phyloP scores from a whole-genome alignment of 495 filamentous ascomycete genomes.

The Lasiosphaeria hispida region DNA sequence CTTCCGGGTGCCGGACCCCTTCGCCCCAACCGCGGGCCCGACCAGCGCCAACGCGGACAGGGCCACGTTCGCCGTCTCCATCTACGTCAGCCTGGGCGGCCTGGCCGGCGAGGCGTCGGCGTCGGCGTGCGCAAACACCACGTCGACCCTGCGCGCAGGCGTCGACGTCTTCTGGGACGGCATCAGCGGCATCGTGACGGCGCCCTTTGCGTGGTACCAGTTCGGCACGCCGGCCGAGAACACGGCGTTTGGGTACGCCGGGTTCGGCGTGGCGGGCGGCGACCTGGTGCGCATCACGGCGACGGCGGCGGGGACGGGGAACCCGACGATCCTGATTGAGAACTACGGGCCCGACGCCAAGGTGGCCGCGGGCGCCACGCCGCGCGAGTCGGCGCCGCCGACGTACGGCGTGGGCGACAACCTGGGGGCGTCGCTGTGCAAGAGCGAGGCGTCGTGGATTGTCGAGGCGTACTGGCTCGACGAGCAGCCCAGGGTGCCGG shows the following conservation, averaged over 20 bases:
- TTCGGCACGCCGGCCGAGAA: not conserved
- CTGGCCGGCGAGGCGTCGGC: not conserved
- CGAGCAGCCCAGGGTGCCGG: conserved; percentile 18
- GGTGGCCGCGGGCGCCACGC: not conserved
- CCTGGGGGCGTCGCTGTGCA: conserved; percentile 10
- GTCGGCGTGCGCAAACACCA: not conserved
- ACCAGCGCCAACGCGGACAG: conserved; percentile 17
- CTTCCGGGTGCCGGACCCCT: conserved; percentile 21
- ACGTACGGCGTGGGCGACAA: conserved; percentile 1
- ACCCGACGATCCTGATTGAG: conserved; percentile 12
- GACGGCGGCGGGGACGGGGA: not conserved
- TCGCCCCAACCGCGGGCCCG: conserved; percentile 20
- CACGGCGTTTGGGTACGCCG: conserved; percentile 11
- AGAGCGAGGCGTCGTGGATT: conserved; percentile 23
- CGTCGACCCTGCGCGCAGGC: conserved; percentile 21
- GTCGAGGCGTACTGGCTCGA: conserved; percentile 30
- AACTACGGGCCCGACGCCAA: conserved; percentile 21
- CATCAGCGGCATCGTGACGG: conserved; percentile 12
- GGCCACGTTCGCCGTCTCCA: conserved; percentile 26
- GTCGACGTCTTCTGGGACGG: conserved; percentile 30
- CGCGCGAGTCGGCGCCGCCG: not conserved
- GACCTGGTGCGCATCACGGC: conserved; percentile 21
- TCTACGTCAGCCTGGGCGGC: conserved; percentile 29
- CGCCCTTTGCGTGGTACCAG: conserved; percentile 27
- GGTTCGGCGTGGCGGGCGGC: conserved; percentile 15